A percentile compares a stretch with the other conserved stretches of the same genome.
phyloP scores from a whole-genome alignment of 23 red algal genomes.

The Agarophyton chilense region DNA sequence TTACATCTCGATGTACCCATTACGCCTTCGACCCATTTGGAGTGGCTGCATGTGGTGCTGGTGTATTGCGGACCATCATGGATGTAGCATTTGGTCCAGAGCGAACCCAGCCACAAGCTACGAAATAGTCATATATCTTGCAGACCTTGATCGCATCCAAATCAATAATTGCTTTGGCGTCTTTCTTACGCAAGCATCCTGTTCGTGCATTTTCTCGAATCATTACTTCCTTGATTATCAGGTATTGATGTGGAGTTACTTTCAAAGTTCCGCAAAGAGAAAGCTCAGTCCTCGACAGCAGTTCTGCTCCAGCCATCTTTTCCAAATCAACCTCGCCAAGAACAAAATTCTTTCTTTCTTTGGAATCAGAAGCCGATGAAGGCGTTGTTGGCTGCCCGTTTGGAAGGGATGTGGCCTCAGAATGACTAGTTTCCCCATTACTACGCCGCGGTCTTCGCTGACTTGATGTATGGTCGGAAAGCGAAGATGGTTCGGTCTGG shows the following conservation, averaged over 20 bases:
- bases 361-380: slow-evolving; percentile 15
- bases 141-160: slow-evolving; percentile 70
- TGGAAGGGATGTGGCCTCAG: slow-evolving; percentile 12
- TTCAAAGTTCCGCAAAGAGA: slow-evolving; percentile 78
- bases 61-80: not conserved
- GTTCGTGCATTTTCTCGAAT: slow-evolving; percentile 79
- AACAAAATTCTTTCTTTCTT: slow-evolving; percentile 29
- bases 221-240: slow-evolving; percentile 88
- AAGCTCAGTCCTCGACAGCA: slow-evolving; percentile 79
- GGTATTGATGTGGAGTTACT: slow-evolving; percentile 83
- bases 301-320: slow-evolving; percentile 83
- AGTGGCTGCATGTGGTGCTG: not conserved
- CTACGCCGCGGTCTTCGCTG: slow-evolving; percentile 36
- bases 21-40: slow-evolving; percentile 53
- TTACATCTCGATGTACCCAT: not conserved
- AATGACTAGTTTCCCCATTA: slow-evolving; percentile 44
- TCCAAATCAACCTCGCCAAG: slow-evolving; percentile 55
- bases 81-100: slow-evolving; percentile 12
- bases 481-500: not conserved
- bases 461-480: slow-evolving; percentile 12
- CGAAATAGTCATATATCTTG: slow-evolving; percentile 79
- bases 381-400: slow-evolving; percentile 20
- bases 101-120: slow-evolving; percentile 71
- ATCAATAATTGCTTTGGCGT: slow-evolving; percentile 74
- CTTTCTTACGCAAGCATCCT: slow-evolving; percentile 79